phyloP scores from a whole-genome alignment of 2,329 filamentous ascomycete genomes.

The Cladosporium sp. region DNA sequence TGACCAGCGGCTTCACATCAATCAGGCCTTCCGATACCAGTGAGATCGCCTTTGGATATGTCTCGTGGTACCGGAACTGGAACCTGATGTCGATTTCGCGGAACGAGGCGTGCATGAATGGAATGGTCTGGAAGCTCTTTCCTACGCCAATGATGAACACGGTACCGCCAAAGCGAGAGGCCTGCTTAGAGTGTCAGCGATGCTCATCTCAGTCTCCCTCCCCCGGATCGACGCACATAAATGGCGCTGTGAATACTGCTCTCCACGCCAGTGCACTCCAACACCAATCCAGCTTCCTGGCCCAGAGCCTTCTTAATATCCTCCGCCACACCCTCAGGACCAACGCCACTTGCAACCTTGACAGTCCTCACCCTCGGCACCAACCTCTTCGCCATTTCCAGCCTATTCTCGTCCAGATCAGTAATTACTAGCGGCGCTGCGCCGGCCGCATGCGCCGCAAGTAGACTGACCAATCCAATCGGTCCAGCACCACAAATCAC shows the following conservation, averaged over 20 bases:
- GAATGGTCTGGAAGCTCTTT: constrained; percentile 40
- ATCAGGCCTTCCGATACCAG: constrained; percentile 42
- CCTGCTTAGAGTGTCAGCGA: constrained; percentile 21
- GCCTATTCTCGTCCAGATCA: constrained; percentile 44
- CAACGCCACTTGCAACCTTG: constrained; percentile 39
- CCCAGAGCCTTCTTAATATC: constrained; percentile 38
- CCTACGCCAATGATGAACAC: constrained; percentile 42
- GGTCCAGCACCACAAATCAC: constrained; percentile 41
- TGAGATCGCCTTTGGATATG: constrained; percentile 44
- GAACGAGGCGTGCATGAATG: constrained; percentile 42
- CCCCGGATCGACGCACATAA: constrained; percentile 30
- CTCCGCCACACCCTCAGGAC: constrained; percentile 39
- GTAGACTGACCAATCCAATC: constrained; percentile 42
- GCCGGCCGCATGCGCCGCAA: constrained; percentile 47
- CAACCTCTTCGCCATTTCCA: constrained; percentile 40
- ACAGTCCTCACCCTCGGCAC: constrained; percentile 41
- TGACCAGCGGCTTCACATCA: constrained; percentile 42
- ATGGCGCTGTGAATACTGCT: constrained; percentile 34
- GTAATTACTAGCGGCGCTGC: constrained; percentile 47
- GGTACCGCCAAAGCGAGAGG: constrained; percentile 38
- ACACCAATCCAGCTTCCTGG: constrained; percentile 35
- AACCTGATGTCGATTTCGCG: constrained; percentile 43
- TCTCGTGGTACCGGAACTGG: constrained; percentile 43
- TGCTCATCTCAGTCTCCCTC: constrained; percentile 11
- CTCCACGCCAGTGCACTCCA: constrained; percentile 40